These are phyloP conservation scores for Gentiana dahurica DNA, from an alignment of 257 asterid species.

Conservation along the genomic window DNA sequence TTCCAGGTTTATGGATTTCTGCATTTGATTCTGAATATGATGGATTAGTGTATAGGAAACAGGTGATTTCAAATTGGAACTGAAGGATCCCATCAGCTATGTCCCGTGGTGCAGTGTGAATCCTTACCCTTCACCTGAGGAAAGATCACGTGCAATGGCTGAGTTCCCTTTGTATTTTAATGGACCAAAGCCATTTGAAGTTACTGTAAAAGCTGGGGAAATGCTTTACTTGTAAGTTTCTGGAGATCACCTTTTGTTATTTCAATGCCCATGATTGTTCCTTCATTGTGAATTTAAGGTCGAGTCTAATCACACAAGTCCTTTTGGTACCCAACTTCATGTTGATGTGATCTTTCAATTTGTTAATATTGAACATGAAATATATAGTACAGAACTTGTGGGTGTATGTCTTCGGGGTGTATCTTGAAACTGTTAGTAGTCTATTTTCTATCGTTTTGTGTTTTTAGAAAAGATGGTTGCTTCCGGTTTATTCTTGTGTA, in stretches of 20 bases:
- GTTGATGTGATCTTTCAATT: no score
- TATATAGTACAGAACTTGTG: no score
- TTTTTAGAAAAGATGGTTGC: no score
- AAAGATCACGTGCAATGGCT: slow-evolving; percentile 32
- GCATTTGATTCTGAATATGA: background rate
- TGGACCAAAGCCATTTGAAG: slow-evolving; percentile 87
- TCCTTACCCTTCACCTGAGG: slow-evolving; percentile 57
- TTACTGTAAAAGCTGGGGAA: slow-evolving; percentile 78
- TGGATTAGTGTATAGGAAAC: slow-evolving; percentile 34
- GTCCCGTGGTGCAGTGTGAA: slow-evolving; percentile 93
- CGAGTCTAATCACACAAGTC: no score
- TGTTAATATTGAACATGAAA: no score
- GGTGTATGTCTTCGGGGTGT: no score
- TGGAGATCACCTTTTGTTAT: slow-evolving; percentile 2
- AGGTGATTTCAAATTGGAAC: slow-evolving; percentile 51
- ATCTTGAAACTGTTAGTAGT: no score
- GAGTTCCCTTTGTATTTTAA: slow-evolving; percentile 64
- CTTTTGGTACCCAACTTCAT: no score
- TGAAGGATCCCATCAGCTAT: slow-evolving; percentile 43
- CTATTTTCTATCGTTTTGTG: no score
- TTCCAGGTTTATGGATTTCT: background rate
- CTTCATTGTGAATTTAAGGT: no score
- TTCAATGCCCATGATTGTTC: background rate
- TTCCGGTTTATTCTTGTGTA: no score
- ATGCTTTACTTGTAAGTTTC: slow-evolving; percentile 77